Conservation (phyloP, 2,329 filamentous ascomycete genomes). For the Emydomyces testavorans region DNA sequence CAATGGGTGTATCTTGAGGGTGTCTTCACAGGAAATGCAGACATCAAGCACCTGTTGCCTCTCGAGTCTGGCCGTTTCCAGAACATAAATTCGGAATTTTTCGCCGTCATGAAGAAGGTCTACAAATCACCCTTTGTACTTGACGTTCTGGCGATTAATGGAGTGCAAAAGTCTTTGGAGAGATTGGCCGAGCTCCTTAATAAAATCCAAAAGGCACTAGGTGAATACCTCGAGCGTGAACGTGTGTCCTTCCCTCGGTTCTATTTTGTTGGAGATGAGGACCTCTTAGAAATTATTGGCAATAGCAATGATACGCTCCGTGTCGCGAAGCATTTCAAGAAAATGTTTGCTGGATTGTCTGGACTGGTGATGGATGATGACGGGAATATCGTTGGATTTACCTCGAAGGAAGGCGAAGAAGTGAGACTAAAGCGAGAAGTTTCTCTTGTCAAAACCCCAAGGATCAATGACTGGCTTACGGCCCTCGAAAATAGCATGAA, state of each 20-base stretch:
- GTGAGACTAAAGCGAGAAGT: conserved; percentile 83
- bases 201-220: conserved; percentile 97
- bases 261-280: conserved; percentile 98
- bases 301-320: conserved; percentile 96
- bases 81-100: conserved; percentile 98
- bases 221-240: conserved; percentile 96
- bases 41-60: conserved; percentile 95
- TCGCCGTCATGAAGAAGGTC: conserved; percentile 98
- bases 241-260: conserved; percentile 95
- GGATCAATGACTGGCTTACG: conserved; percentile 98
- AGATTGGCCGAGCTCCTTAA: conserved; percentile 91
- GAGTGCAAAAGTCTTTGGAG: conserved; percentile 91
- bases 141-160: conserved; percentile 89
- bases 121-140: conserved; percentile 92
- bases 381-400: conserved; percentile 77
- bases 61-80: conserved; percentile 95
- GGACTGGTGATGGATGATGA: conserved; percentile 88
- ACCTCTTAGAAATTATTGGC: conserved; percentile 95
- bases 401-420: conserved; percentile 86
- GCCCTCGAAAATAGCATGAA: conserved; percentile 91
- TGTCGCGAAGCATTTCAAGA: conserved; percentile 97
- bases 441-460: conserved; percentile 81
- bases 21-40: conserved; percentile 95
- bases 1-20: conserved; percentile 99
- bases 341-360: conserved; percentile 97